Conservation (phyloP, 2,329 filamentous ascomycete genomes). For the Xylariales sp. region DNA sequence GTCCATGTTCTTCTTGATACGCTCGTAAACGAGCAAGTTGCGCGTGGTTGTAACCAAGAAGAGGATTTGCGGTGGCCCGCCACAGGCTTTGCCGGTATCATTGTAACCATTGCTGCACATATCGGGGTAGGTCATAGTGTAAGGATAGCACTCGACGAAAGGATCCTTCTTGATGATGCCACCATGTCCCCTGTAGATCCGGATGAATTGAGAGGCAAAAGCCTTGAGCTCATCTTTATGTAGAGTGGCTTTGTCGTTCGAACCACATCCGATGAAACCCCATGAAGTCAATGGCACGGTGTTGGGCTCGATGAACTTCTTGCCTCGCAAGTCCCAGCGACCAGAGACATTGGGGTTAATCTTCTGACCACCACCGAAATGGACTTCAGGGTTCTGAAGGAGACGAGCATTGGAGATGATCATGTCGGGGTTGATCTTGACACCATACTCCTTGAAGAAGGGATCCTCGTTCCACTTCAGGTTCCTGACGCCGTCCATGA, state of each 20-base stretch:
- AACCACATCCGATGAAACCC: conserved; percentile 63
- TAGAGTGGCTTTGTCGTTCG: conserved; percentile 40
- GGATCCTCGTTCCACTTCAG: conserved; percentile 66
- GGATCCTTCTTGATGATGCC: conserved; percentile 35
- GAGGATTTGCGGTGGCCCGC: conserved; percentile 65
- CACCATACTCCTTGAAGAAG: conserved; percentile 67
- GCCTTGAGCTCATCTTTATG: conserved; percentile 49
- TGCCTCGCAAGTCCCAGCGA: conserved; percentile 82
- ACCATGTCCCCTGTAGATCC: conserved; percentile 45
- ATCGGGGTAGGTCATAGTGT: conserved; percentile 38
- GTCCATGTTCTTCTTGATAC: conserved; percentile 85
- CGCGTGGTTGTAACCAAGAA: conserved; percentile 73
- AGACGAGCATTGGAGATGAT: conserved; percentile 65
- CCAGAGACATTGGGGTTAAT: conserved; percentile 62
- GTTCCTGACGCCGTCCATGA: conserved; percentile 62
- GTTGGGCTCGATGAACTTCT: conserved; percentile 70
- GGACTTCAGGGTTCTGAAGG: conserved; percentile 64
- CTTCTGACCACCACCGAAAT: conserved; percentile 54
- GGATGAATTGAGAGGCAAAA: conserved; percentile 47
- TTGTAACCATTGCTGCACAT: conserved; percentile 54
- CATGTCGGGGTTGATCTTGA: conserved; percentile 63
- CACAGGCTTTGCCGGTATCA: conserved; percentile 46
- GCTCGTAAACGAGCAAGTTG: conserved; percentile 68
- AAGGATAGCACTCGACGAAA: conserved; percentile 29
- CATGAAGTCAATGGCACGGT: conserved; percentile 60